Base-by-base conservation (phyloP, 2,329 filamentous ascomycete species). In the Ilyonectria sp. region DNA sequence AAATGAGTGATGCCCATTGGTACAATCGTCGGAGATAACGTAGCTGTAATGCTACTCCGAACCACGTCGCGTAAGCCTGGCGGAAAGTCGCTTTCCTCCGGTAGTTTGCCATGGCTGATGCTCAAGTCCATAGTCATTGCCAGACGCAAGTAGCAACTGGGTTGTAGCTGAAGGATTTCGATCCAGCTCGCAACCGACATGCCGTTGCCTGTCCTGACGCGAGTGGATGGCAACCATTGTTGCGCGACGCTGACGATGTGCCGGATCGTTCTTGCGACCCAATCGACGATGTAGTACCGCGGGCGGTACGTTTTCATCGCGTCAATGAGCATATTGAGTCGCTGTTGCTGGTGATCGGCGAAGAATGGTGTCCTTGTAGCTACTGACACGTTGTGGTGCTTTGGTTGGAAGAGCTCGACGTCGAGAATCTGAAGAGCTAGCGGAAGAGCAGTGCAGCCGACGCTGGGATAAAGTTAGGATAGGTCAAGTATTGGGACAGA, bases 121-220 rank as follows among this genome's bases (percentile, higher is more conserved):
- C 74, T 75, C 46, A 75, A 60, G 31, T 75, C 74, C 6, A 75
- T 67, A 0, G 74, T 75, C 66, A 75, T 70, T 0, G 72, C 74
- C 0, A 75, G 35, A 0, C 72, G 63, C 0, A 75, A 1, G 1
- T 75, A 75, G 1, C 72, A 71, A 0, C 60, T 76, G 0, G 74
- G 74, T 1, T 69, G 50, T 0, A 52, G 58, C 6, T 75, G 72
- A 0, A 75, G 7, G 58, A 75, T 75, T 1, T 76, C 72, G 1
- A 66, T 59, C 56, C 63, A 74, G 3, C 68, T 72, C 0, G 59
- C 69, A 0, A 68, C 63, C 0, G 67, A 60, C 21, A 61, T 3
- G 17, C n/a, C 3, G 47, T 23, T 4, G 54, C 68, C 2, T 19
- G 11, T 2, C 13, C 37, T 4, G 19, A 52, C 0, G 40, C 35